Base-by-base conservation (phyloP, 306 rosid genomes). In the Cucurbita pepo region DNA sequence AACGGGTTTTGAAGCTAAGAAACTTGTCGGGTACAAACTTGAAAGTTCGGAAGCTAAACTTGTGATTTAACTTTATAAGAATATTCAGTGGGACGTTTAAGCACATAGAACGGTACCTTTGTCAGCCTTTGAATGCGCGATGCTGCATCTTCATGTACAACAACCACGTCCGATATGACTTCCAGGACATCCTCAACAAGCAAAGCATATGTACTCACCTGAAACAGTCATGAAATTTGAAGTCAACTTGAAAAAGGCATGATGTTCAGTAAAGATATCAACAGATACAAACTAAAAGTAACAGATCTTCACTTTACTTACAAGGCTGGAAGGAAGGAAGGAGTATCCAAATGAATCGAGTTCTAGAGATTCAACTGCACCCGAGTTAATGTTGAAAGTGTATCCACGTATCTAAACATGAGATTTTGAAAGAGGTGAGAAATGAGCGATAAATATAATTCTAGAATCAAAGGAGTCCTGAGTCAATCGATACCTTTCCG, bases 121-220 rank as follows among this genome's bases (percentile, higher is more conserved):
- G 98, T 87, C 76, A 90, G 85, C 83, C 98, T 85, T 76, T 93
- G 94, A 73, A 93, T 83, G 54, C 84, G 96, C 13, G 91, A 90
- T 44, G 91, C 97, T 50, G 98, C 98, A 76, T 93, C 97, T 87
- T 93, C 96, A 75, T 86, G 90, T 74, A 93, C 89, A 15, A 93
- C 84, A 72, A 93, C 82, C 12, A 88, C 90, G 62, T 93, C 98
- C 48, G 90, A 78, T 56, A 88, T 77, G 67, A 93, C 97, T 83
- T 88, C 97, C 73, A 94, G 82, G 47, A 94, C 89, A 57, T 94
- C 98, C 84, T 87, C 96, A 65, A 87, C 88, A 77, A 87, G 81
- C 88, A 93, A 81, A 78, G 96, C 90, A 85, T 90, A 94, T 69
- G 98, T 87, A 80, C 97, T 94, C 74, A 94, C 97, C 96, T 89